Evolutionary conservation across 768 basidiomycete species (phyloP), one percentile per base, ranked within the genome.

Genomic region (Boletus subparvulus): DNA sequence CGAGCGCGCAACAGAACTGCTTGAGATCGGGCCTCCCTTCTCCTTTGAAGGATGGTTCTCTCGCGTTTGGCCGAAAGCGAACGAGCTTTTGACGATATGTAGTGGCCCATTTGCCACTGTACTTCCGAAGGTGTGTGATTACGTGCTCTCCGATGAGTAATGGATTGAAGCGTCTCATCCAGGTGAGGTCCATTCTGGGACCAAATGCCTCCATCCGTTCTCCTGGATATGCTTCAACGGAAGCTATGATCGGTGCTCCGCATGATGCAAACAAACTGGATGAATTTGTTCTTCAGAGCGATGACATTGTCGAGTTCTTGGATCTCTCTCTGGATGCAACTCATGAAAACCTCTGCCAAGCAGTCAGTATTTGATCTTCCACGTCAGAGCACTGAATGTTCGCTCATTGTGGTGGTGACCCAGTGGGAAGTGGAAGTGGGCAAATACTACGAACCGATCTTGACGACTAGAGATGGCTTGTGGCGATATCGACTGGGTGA

Each of bases 401-500:
- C 21, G 21, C 21, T 21, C 21, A 21, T 21, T 21, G 21, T 21
- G 21, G 21, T 21, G 24, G 40, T 2, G 11, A 21, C 21, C 21
- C 33, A 67, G 62, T 66, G 61, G 61, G 56, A 59, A 19, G 47
- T 61, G 21, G 21, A 21, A 21, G 21, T 21, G 21, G 21, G 21
- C 21, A 21, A 21, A 21, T 21, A 21, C 21, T 21, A 21, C 21
- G 21, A 21, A 21, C 21, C 21, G 21, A 21, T 21, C 21, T 21
- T 21, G 21, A 21, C 61, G 11, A 67, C 63, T 12, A 56, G 45
- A 19, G 56, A 61, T 19, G 66, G 66, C 3, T 55, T 67, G 35
- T 67, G 66, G 66, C 61, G 63, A n/a, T 65, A 67, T 30, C 58
- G 33, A 16, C 50, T 68, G 4, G 63, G 66, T 3, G 65, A 67